These are phyloP conservation scores for Dactylonectria estremocensis DNA, from an alignment of 2,329 filamentous ascomycete genomes.

Conservation along the genomic window DNA sequence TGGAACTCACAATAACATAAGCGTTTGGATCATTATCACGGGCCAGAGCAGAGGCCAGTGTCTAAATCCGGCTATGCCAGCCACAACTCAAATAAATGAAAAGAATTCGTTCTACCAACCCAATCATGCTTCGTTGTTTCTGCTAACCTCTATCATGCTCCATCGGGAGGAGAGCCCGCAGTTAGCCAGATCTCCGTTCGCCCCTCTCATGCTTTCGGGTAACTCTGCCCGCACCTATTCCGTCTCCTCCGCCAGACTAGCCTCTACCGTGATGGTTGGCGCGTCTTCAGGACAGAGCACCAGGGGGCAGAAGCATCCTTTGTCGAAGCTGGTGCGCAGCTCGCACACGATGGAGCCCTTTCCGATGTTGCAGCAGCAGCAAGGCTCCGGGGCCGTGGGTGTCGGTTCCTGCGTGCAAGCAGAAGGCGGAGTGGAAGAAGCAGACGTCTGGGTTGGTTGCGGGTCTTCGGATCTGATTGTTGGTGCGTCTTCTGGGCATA, in stretches of 20 bases:
- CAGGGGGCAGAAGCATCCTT: conserved; percentile 42
- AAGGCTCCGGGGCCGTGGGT: conserved; percentile 11
- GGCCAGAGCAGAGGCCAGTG: no score
- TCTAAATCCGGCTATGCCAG: neutral
- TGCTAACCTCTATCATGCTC: neutral
- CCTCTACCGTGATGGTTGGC: conserved; percentile 36
- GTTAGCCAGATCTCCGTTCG: neutral
- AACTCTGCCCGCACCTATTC: neutral
- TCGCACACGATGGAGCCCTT: conserved; percentile 39
- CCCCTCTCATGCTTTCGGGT: neutral
- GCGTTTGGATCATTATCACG: neutral
- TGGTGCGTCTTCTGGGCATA: conserved; percentile 16
- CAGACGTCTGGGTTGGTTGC: neutral
- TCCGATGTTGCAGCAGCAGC: conserved; percentile 44
- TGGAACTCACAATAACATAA: neutral
- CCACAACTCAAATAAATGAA: neutral
- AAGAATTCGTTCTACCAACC: neutral
- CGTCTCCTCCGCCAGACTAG: conserved; percentile 23
- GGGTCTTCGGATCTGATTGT: neutral
- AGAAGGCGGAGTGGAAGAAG: neutral
- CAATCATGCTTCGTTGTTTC: no score
- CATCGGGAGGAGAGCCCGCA: neutral
- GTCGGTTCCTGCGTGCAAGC: neutral
- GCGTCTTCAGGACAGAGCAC: conserved; percentile 39
- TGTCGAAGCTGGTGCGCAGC: conserved; percentile 19